Percentiles rank a stretch among this genome's conserved stretches.
phyloP scores from a whole-genome alignment of 768 basidiomycete species.

The Boletus bicolor region DNA sequence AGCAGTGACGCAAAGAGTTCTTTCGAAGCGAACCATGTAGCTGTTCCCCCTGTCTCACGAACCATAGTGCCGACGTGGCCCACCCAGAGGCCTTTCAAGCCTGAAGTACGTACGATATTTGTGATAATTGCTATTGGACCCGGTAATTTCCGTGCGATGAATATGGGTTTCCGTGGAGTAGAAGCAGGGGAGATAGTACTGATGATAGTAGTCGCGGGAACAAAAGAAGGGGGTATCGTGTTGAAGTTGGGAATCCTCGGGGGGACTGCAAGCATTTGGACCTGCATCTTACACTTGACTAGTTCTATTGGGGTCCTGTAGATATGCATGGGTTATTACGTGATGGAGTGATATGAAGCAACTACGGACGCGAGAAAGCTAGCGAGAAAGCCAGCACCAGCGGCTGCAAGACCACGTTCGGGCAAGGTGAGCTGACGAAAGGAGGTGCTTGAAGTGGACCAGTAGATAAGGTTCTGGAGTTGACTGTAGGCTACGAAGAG shows the following conservation, averaged over 20 bases:
- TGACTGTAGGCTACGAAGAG: conserved; percentile 81
- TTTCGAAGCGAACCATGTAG: conserved; percentile 86
- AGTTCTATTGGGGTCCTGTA: conserved; percentile 87
- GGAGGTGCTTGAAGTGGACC: conserved; percentile 29
- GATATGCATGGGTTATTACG: neutral
- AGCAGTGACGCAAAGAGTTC: conserved; percentile 69
- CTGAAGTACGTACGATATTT: conserved; percentile 42
- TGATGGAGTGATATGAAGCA: neutral
- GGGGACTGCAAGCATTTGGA: conserved; percentile 61
- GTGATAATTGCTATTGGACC: conserved; percentile 53
- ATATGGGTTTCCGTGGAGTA: conserved; percentile 9
- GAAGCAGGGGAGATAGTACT: conserved; percentile 1
- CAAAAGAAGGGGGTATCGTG: conserved; percentile 17
- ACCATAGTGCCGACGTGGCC: conserved; percentile 85
- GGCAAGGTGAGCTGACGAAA: conserved; percentile 45
- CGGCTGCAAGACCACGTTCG: conserved; percentile 73
- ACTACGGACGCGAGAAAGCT: conserved; percentile 75
- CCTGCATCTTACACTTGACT: conserved; percentile 94
- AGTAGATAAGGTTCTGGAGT: conserved; percentile 55
- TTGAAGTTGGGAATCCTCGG: conserved; percentile 12
- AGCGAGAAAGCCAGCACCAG: conserved; percentile 73
- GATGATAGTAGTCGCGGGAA: conserved; percentile 2
- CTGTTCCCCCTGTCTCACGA: conserved; percentile 81
- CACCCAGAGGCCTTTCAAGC: conserved; percentile 76
- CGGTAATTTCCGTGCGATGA: conserved; percentile 31